These are phyloP conservation scores for Gynostemma pentaphyllum DNA, from an alignment of 306 rosid species.

Conservation along the genomic window DNA sequence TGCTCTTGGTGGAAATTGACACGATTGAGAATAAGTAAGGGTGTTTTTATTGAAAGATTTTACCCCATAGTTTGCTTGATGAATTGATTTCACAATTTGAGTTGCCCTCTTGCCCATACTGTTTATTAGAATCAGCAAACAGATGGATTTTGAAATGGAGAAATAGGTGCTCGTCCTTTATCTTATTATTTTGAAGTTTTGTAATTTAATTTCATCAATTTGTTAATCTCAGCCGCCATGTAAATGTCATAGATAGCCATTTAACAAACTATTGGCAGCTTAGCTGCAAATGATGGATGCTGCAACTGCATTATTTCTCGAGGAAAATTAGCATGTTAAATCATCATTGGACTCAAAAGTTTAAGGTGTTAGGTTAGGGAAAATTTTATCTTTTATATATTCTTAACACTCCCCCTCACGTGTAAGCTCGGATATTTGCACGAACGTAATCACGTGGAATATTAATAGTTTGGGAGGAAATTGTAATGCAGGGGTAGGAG, in stretches of 20 bases:
- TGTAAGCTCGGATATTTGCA: too few species aligned
- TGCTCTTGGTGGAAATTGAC: background rate
- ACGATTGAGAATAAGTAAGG: background rate
- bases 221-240: background rate
- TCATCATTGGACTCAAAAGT: too few species aligned
- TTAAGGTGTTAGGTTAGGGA: too few species aligned
- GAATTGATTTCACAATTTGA: background rate
- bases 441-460: too few species aligned
- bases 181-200: background rate
- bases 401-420: too few species aligned
- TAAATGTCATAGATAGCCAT: background rate
- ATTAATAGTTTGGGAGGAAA: too few species aligned
- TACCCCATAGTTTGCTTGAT: background rate
- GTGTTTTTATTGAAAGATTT: background rate
- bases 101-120: background rate
- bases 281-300: background rate
- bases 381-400: too few species aligned
- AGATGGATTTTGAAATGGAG: background rate
- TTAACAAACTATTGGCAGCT: background rate
- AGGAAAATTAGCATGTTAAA: background rate
- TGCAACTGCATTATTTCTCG: background rate
- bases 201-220: background rate
- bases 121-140: background rate
- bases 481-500: too few species aligned
- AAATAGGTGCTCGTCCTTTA: background rate